Percentiles rank a stretch among this genome's conserved stretches.
phyloP scores from a whole-genome alignment of 2,329 filamentous ascomycete species.

The Pestalotiopsis sp. region DNA sequence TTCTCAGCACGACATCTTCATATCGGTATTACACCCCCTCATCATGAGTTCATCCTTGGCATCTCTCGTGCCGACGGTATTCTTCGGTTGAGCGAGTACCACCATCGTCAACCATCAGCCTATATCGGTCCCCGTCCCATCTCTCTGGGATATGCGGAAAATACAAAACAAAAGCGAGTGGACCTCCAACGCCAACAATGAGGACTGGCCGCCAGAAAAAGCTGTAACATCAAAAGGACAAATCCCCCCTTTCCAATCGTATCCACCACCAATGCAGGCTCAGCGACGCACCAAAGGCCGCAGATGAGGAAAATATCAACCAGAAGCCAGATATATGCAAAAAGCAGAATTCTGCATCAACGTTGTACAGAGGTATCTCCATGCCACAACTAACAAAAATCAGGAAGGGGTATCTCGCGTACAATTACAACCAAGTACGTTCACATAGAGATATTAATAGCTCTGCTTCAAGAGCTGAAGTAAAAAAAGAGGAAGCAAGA shows the following conservation, averaged over 20 bases:
- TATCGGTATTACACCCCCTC: neutral
- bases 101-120: neutral
- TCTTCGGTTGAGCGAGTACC: neutral
- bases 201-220: constrained; percentile 3
- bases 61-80: neutral
- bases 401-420: constrained; percentile 28
- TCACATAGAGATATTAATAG: neutral
- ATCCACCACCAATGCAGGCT: neutral
- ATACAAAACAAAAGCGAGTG: constrained; percentile 1
- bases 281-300: neutral
- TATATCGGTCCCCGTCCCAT: neutral
- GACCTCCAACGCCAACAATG: constrained; percentile 9
- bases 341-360: constrained; percentile 17
- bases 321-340: constrained; percentile 6
- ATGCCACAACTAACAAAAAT: constrained; percentile 25
- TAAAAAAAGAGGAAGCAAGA: constrained; percentile 8
- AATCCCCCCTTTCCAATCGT: neutral
- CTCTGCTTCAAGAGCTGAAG: neutral
- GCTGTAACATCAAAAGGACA: neutral
- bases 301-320: neutral
- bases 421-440: constrained; percentile 22
- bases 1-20: neutral
- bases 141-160: neutral
- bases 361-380: constrained; percentile 38
- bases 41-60: neutral